Evolutionary conservation across 371 early-diverging fungal genomes (phyloP).

Genomic region (Mycotypha africana): DNA sequence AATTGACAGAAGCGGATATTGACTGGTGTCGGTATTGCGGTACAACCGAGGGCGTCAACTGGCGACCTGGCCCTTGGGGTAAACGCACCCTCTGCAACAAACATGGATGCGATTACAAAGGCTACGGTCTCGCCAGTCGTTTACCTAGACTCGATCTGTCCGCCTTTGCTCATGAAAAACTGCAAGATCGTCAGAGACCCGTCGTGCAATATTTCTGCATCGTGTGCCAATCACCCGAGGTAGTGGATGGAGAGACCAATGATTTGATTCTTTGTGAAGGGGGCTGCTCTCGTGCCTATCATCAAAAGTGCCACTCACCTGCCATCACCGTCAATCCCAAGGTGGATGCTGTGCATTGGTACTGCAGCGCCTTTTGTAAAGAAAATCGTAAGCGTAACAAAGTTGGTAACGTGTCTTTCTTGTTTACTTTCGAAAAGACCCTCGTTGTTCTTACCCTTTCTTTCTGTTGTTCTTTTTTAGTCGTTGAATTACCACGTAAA

Average conservation of each 20-base stretch:
- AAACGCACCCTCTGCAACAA: conserved; percentile 77
- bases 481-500: conserved; percentile 54
- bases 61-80: conserved; percentile 77
- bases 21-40: conserved; percentile 79
- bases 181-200: conserved; percentile 67
- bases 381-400: conserved; percentile 54
- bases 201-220: conserved; percentile 65
- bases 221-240: conserved; percentile 25
- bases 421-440: no score
- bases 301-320: conserved; percentile 47
- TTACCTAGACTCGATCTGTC: conserved; percentile 73
- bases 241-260: conserved; percentile 11
- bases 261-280: conserved; percentile 16
- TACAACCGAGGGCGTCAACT: conserved; percentile 66
- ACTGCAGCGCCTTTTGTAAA: conserved; percentile 59
- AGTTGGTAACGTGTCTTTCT: no score
- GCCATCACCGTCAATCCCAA: conserved; percentile 38
- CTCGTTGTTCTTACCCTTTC: no score
- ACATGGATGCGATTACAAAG: conserved; percentile 87
- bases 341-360: conserved; percentile 49
- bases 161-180: conserved; percentile 58
- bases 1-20: conserved; percentile 27
- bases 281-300: conserved; percentile 64
- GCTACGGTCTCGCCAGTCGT: conserved; percentile 81
- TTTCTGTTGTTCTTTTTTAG: conserved; percentile 15